Evolutionary conservation across 2,329 filamentous ascomycete species (phyloP), one percentile per base, ranked within the genome.

Genomic region (Colletotrichum magnum): DNA sequence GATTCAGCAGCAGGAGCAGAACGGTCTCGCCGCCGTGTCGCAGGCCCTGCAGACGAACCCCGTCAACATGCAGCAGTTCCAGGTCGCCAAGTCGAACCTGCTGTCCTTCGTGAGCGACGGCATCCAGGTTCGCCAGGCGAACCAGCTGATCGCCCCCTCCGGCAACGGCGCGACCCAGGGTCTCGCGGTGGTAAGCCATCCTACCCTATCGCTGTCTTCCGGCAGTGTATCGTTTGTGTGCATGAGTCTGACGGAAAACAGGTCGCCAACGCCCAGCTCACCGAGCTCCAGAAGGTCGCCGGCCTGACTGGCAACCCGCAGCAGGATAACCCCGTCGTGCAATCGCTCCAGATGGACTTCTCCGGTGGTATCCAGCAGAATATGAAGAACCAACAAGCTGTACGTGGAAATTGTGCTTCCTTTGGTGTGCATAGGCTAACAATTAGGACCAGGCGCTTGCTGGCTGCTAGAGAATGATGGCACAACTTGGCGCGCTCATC

Each of bases 51-150:
- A 60, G 65, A 59, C 59, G 9, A 69, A 69, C 16, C 68, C 68
- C 5, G 47, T 53, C 56, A 69, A 71, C 28, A 58, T 57, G 43
- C 64, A 69, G 50, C 65, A 71, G 45, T 71, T 71, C 45, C 64
- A 71, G 68, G 56, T 62, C 21, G 68, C 68, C 65, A 71, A 71
- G 60, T 68, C 68, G 52, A 71, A 69, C 28, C 59, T 71, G 43
- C 45, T 71, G 6, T 64, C 68, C 13, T 68, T 69, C 32, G 68
- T 71, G 36, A 71, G 65, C 54, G 68, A 71, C 18, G 68, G 68
- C 2, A 71, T 71, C 24, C 64, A 64, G 56, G 21, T 71, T 15
- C 59, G 68, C 50, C 64, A 71, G 54, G 45, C 68, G 41, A 71
- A 71, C 50, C 68, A 71, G 56, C 68, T 71, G 1, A 69, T 71